A percentile compares a stretch with the other conserved stretches of the same genome.
Evolutionary conservation across 2,329 filamentous ascomycete genomes (phyloP).

Genomic region (Huntiella savannae): DNA sequence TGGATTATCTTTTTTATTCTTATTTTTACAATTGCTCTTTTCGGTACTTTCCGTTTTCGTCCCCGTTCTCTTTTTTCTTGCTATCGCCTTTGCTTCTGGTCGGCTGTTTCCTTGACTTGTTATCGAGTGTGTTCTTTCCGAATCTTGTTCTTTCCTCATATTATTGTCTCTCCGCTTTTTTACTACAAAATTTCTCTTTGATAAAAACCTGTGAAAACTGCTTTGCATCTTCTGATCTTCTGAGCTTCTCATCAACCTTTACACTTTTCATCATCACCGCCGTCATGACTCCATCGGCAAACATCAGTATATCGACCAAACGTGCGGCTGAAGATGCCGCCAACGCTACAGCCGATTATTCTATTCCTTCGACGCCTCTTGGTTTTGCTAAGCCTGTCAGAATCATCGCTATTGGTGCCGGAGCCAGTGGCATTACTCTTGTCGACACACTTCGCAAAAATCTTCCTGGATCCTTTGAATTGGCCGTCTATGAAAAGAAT

Average conservation of each 20-base stretch:
- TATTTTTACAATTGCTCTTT: background rate
- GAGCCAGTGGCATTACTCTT: conserved; percentile 17
- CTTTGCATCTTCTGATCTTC: background rate
- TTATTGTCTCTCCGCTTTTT: conserved; percentile 1
- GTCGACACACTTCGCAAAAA: conserved; percentile 25
- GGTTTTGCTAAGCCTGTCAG: conserved; percentile 13
- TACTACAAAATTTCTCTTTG: background rate
- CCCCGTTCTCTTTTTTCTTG: background rate
- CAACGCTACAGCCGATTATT: conserved; percentile 1
- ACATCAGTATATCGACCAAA: conserved; percentile 8
- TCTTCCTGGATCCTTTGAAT: conserved; percentile 23
- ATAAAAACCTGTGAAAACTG: background rate
- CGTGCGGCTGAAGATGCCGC: conserved; percentile 1
- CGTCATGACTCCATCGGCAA: conserved; percentile 5
- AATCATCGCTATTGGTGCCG: conserved; percentile 17
- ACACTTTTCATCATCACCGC: background rate
- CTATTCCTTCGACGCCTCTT: conserved; percentile 7
- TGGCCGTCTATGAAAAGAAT: conserved; percentile 37
- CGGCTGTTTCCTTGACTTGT: too few species aligned
- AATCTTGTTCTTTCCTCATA: background rate
- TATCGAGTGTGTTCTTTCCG: background rate
- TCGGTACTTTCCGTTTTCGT: background rate
- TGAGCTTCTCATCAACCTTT: background rate
- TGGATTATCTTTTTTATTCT: background rate
- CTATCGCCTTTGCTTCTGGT: background rate